These are phyloP conservation scores for Domatiomyces catenatus DNA, from an alignment of 2,329 filamentous ascomycete species.

Conservation along the genomic window DNA sequence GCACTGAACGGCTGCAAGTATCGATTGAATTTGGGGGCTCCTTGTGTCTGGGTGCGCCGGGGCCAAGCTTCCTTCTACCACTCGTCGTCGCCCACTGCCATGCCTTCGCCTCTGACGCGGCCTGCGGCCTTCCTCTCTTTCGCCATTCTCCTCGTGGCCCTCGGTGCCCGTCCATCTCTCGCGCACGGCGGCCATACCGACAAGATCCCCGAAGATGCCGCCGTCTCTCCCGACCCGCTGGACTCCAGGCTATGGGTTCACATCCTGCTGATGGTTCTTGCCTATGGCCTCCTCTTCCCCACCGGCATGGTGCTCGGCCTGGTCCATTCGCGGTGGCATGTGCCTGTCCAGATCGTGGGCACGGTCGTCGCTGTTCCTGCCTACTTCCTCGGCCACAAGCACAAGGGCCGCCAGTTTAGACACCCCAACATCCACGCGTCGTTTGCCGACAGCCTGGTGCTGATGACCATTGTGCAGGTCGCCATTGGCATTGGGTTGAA, in stretches of 20 bases:
- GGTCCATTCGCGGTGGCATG: conserved; percentile 81
- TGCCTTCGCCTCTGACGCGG: not conserved
- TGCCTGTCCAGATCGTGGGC: conserved; percentile 66
- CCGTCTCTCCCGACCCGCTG: conserved; percentile 57
- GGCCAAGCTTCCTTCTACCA: not conserved
- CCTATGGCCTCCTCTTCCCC: conserved; percentile 86
- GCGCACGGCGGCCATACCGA: conserved; percentile 41
- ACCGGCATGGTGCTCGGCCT: conserved; percentile 92
- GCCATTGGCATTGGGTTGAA: conserved; percentile 72
- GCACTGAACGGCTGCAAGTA: not conserved
- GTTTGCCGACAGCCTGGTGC: conserved; percentile 68
- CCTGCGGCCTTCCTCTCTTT: not conserved
- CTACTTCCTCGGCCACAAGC: conserved; percentile 81
- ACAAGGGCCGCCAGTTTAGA: conserved; percentile 75
- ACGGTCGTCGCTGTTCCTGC: conserved; percentile 63
- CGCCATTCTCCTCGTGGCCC: not conserved
- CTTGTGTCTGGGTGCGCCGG: not conserved
- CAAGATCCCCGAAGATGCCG: conserved; percentile 52
- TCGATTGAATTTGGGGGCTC: not conserved
- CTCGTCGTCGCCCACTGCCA: too few species aligned
- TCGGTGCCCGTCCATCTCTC: not conserved
- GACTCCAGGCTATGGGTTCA: conserved; percentile 86
- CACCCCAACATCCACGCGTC: conserved; percentile 58
- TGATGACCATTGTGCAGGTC: conserved; percentile 63
- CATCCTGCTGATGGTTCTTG: conserved; percentile 71